Evolutionary conservation across 257 asterid genomes (phyloP).

Genomic region (Solanum stenotomum): DNA sequence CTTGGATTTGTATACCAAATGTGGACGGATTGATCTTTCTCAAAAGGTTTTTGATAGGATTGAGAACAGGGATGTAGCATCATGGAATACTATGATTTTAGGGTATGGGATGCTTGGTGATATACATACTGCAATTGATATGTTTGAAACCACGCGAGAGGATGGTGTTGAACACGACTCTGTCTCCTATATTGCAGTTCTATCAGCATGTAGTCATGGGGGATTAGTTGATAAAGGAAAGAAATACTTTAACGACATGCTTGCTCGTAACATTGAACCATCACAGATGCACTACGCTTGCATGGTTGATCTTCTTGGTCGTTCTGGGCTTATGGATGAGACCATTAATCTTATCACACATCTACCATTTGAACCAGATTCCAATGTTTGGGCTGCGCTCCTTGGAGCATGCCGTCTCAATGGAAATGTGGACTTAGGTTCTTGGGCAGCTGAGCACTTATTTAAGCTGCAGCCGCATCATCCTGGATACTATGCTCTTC

Average conservation of each 20-base stretch:
- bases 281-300: slow-evolving; percentile 70
- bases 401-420: slow-evolving; percentile 66
- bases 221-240: slow-evolving; percentile 52
- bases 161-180: slow-evolving; percentile 40
- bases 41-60: slow-evolving; percentile 40
- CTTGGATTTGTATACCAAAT: slow-evolving; percentile 53
- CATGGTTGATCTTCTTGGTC: slow-evolving; percentile 81
- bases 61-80: slow-evolving; percentile 39
- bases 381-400: slow-evolving; percentile 63
- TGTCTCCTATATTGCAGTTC: slow-evolving; percentile 51
- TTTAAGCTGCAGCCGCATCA: slow-evolving; percentile 48
- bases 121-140: slow-evolving; percentile 35
- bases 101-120: slow-evolving; percentile 73
- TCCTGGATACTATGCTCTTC: slow-evolving; percentile 65
- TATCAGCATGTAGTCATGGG: slow-evolving; percentile 69
- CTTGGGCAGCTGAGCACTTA: slow-evolving; percentile 66
- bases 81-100: slow-evolving; percentile 71
- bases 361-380: slow-evolving; percentile 32
- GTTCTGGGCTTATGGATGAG: slow-evolving; percentile 57
- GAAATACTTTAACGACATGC: slow-evolving; percentile 41
- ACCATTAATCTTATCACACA: slow-evolving; percentile 36
- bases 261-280: slow-evolving; percentile 39
- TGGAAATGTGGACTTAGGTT: slow-evolving; percentile 56
- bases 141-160: slow-evolving; percentile 50
- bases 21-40: slow-evolving; percentile 48